These are phyloP conservation scores for Lactarius deliciosus DNA, from an alignment of 768 basidiomycete genomes.

Conservation along the genomic window DNA sequence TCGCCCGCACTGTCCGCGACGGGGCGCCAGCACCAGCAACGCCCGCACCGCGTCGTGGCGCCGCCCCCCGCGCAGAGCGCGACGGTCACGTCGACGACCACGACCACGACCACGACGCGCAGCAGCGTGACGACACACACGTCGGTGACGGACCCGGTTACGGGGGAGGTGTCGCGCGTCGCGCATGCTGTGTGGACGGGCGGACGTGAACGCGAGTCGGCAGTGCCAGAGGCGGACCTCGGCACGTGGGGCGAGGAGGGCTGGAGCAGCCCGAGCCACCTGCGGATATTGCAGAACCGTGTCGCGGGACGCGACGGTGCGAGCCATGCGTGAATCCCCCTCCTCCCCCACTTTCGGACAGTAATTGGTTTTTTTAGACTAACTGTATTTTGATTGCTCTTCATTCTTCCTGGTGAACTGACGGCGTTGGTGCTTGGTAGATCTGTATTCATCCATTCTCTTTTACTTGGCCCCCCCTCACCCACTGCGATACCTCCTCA, in stretches of 20 bases:
- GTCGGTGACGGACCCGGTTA: slow-evolving; percentile 37
- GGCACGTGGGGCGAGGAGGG: slow-evolving; percentile 21
- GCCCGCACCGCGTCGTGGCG: background rate
- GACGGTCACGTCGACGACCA: slow-evolving; percentile 34
- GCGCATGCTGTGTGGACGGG: slow-evolving; percentile 29
- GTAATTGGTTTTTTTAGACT: background rate
- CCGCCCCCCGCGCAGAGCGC: slow-evolving; percentile 19
- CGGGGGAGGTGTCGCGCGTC: slow-evolving; percentile 36
- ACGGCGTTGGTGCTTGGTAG: background rate
- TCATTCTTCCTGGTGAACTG: background rate
- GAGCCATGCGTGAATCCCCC: slow-evolving; percentile 16
- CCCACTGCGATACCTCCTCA: slow-evolving; percentile 1
- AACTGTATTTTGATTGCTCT: background rate
- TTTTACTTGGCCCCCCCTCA: no score
- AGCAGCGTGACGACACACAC: slow-evolving; percentile 37
- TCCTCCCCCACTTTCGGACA: no score
- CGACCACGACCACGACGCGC: slow-evolving; percentile 31
- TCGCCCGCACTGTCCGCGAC: slow-evolving; percentile 38
- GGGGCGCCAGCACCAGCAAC: slow-evolving; percentile 20
- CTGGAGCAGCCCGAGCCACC: slow-evolving; percentile 26
- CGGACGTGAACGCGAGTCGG: slow-evolving; percentile 19
- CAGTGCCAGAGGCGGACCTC: background rate
- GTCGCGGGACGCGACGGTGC: slow-evolving; percentile 13
- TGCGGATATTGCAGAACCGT: slow-evolving; percentile 24
- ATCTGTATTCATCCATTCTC: no score